Evolutionary conservation across 169 alveolate species (phyloP), one percentile per base, ranked within the genome.

Genomic region (Neospora caninum): DNA sequence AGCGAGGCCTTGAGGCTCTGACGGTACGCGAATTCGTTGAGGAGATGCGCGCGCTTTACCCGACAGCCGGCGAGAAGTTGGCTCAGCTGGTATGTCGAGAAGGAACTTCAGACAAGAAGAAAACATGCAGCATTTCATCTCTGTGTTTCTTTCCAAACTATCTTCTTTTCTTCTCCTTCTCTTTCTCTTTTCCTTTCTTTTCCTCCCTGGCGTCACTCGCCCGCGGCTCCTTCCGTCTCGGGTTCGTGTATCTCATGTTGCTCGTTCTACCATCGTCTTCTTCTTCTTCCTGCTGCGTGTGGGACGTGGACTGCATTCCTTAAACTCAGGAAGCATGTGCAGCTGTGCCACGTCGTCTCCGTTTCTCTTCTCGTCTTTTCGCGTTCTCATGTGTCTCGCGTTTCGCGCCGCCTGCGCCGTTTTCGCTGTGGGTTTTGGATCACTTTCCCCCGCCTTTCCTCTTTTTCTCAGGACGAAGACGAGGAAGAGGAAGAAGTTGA

Each of bases 21-120:
- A 91, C 91, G 39, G 45, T 73, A 41, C 38, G n/a, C 43, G 83
- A 91, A 82, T 91, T 34, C 82, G 73, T 54, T 9, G 91, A 91
- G 29, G 49, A 25, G 58, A 34, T 78, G 58, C 42, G 69, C 29
- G 58, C 36, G 53, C 27, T 10, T 20, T 91, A 34, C 31, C 94
- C 93, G 1, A 7, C 69, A 27, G 80, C 93, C 13, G 93, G 93
- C 29, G 93, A 88, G 93, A 64, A 88, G 73, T 58, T 88, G 73
- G 93, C 88, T 9, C 69, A 39, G n/a, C 41, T 53, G 38, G 88
- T 80, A 7, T 29, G 70, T 0, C 16, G 20, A 9, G 42, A 39
- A 1, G 80, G 45, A 39, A 22, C 20, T n/a, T 4, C 73, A 29
- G 38, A 6, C 20, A 2, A 7, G 88, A 34, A 2, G 58, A 49